Evolutionary conservation across 306 rosid species (phyloP).

Genomic region (Lupinus albus): DNA sequence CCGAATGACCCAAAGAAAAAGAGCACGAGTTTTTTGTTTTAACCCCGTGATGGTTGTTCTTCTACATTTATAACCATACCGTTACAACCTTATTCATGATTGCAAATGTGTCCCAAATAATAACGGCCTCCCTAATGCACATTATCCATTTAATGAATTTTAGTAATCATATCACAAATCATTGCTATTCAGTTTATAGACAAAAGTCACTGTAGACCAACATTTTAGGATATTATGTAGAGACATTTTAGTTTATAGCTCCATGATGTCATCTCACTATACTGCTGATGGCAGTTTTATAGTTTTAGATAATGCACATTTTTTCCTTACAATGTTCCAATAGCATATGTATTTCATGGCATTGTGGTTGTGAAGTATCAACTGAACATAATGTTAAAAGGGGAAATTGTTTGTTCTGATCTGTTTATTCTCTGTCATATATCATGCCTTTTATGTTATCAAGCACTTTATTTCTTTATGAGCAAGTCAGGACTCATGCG

Average conservation of each 20-base stretch:
- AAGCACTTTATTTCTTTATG: conserved; percentile 41
- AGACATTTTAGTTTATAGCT: no score
- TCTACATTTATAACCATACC: background rate
- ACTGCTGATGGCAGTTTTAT: no score
- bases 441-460: background rate
- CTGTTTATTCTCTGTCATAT: no score
- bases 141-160: conserved; percentile 21
- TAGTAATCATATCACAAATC: conserved; percentile 15
- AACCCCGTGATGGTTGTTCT: conserved; percentile 22
- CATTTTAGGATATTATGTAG: no score
- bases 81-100: conserved; percentile 33
- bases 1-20: background rate
- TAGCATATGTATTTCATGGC: no score
- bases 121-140: conserved; percentile 4
- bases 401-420: no score
- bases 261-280: no score
- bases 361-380: no score
- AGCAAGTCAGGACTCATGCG: conserved; percentile 26
- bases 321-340: no score
- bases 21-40: conserved; percentile 41
- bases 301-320: no score
- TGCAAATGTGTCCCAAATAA: conserved; percentile 15
- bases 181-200: background rate
- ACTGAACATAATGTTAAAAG: no score
- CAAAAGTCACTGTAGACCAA: no score